Base-by-base conservation (phyloP, 805 yeast genomes). In the Hanseniaspora vineae region DNA sequence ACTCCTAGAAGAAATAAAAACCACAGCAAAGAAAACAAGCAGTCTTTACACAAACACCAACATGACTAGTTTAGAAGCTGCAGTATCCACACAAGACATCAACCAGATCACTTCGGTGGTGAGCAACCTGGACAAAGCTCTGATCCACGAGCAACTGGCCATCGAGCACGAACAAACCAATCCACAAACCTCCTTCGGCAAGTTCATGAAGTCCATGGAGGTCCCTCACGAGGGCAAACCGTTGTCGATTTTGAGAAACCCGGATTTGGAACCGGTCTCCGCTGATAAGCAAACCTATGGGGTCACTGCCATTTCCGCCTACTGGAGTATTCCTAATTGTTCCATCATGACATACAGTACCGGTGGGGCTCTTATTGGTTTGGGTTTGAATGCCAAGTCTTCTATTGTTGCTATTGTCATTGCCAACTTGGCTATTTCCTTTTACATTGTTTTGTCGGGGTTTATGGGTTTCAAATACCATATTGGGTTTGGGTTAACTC, bases 201-300 rank as follows among this genome's bases (percentile, higher is more conserved):
- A 19, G 31, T 44, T 49, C 47, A 46, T 53, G 50, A 45, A 43
- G 20, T 52, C 48, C 46, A 47, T 62, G 43, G 55, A 60, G 44
- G 59, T 58, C 15, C 61, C 67, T 20, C 54, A 57, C 39, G 61
- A 58, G 43, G 58, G 50, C 18, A 54, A 56, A 20, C 57, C 56
- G 9, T 54, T 62, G 12, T 65, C 65, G 32, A 48, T 54, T n/a
- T 49, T 64, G 46, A 62, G 70, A 19, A 68, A 67, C 49, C 58
- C 61, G 42, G 73, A 69, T 52, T 50, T 67, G 42, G 67, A 66
- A 37, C 71, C 72, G 11, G 65, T 68, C 11, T 64, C 66, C 10
- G 57, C 50, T 11, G 54, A 55, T 6, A 61, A 67, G 40, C 55
- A 70, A 50, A 66, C 70, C 0, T 68, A 70, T 70, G 62, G 55